Base-by-base conservation (phyloP, 164 flowering plant species). In the Aristolochia fimbriata region DNA sequence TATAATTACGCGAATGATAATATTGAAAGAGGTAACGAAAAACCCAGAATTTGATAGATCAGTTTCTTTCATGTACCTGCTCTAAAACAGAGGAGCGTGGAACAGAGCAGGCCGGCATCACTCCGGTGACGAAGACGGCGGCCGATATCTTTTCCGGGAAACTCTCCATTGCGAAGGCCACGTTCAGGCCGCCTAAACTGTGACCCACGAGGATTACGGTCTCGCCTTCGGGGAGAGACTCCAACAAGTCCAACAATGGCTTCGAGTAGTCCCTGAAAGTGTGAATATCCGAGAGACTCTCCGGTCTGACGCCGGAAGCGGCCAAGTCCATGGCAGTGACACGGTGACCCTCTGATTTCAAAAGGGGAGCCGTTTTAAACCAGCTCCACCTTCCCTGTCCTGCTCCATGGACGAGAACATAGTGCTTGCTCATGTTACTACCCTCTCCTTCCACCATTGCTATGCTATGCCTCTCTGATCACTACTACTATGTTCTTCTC, bases 131-230 rank as follows among this genome's bases (percentile, higher is more conserved):
- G 55, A 72, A 83, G 5, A 80, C 79, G 5, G 73, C 80, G 10
- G 62, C 68, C 8, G 61, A 51, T 8, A 80, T 75, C 8, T 47
- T 47, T n/a, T 64, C 55, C 0, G 81, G 81, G 64, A 68, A 83
- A 9, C 1, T 73, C 59, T 78, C 79, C 74, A 73, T 74, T 55
- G 81, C 83, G 4, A 60, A 9, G 21, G 83, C 62, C 3, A 78
- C 48, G 48, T 46, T 30, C 15, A 65, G 0, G 0, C 84, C 83
- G 9, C 84, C 79, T 16, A 60, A 46, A 62, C 78, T 77, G 45
- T 81, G 83, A 4, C 73, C 84, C 0, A 80, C 85, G 30, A 81
- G 65, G 15, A 78, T 52, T 47, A 79, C 80, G 61, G 57, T 73
- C 24, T 80, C 77, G 8, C 52, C 51, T 0, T 41, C 19, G 5